Conservation (phyloP, 768 basidiomycete genomes). For the Lactifluus echinatus region DNA sequence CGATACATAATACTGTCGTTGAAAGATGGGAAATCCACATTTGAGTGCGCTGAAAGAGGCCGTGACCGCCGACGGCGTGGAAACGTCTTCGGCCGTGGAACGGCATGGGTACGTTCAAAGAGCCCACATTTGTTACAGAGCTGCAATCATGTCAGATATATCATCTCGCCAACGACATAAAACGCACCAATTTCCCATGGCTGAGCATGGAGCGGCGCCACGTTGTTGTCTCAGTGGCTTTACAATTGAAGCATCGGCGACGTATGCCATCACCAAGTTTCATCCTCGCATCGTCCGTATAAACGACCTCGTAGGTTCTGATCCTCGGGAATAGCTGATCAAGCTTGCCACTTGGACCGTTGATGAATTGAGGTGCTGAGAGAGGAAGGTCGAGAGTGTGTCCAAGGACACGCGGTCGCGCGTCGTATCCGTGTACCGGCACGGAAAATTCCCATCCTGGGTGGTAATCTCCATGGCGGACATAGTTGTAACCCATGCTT, state of each 20-base stretch:
- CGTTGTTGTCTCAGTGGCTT: slow-evolving; percentile 71
- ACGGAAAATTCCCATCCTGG: background rate
- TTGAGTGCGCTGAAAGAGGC: background rate
- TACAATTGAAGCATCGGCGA: slow-evolving; percentile 73
- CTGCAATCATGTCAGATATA: background rate
- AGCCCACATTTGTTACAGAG: slow-evolving; percentile 58
- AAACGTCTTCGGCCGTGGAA: slow-evolving; percentile 42
- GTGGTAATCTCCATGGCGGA: background rate
- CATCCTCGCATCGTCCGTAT: slow-evolving; percentile 71
- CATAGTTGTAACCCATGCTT: background rate
- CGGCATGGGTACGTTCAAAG: slow-evolving; percentile 71
- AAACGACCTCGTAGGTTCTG: background rate
- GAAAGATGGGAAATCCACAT: background rate
- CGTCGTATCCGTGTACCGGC: background rate
- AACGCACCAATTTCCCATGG: slow-evolving; percentile 62
- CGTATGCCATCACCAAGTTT: slow-evolving; percentile 69
- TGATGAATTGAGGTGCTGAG: background rate
- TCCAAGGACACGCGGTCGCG: background rate
- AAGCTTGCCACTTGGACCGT: background rate
- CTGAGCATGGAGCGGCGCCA: slow-evolving; percentile 69
- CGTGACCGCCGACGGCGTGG: slow-evolving; percentile 2
- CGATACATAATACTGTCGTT: background rate
- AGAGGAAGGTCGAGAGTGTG: background rate
- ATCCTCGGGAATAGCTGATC: background rate
- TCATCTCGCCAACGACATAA: background rate